Conservation (phyloP, 176 grass and related monocot species). For the Miscanthus lutarioriparius region DNA sequence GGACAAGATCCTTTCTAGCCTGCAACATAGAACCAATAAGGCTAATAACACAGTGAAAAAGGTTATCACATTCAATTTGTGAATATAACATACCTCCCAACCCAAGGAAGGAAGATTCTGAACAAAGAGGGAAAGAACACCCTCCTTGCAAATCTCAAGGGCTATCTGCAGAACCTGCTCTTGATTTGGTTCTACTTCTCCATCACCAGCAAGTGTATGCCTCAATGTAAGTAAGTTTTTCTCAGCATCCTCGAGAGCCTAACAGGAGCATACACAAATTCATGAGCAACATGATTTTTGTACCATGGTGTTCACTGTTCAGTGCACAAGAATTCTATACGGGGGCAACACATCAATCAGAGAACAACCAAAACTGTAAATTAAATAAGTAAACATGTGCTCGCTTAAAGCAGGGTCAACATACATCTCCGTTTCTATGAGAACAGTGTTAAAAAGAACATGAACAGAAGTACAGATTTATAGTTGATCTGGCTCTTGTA, state of each 20-base stretch:
- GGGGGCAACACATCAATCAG: neutral
- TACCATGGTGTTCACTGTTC: neutral
- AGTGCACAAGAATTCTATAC: neutral
- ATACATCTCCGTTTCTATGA: neutral
- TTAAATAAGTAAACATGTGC: neutral
- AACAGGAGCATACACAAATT: conserved; percentile 12
- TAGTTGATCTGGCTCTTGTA: neutral
- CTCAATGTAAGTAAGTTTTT: conserved; percentile 73
- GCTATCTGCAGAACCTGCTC: conserved; percentile 80
- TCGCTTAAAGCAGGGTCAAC: neutral
- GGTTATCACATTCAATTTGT: conserved; percentile 2
- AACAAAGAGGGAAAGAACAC: conserved; percentile 79
- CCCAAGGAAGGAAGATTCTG: conserved; percentile 90
- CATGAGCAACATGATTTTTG: conserved; percentile 10
- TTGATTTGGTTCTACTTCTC: conserved; percentile 90
- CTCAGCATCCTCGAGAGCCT: conserved; percentile 95
- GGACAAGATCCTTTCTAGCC: conserved; percentile 93
- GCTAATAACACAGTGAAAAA: neutral
- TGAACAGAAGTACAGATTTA: neutral
- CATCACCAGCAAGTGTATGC: conserved; percentile 81
- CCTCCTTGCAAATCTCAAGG: conserved; percentile 92
- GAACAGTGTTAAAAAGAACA: neutral
- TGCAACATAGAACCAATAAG: conserved; percentile 44
- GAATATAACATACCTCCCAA: conserved; percentile 76
- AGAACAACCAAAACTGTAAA: neutral